Base-by-base conservation (phyloP, 179 eudicot species). In the Silene vulgaris region DNA sequence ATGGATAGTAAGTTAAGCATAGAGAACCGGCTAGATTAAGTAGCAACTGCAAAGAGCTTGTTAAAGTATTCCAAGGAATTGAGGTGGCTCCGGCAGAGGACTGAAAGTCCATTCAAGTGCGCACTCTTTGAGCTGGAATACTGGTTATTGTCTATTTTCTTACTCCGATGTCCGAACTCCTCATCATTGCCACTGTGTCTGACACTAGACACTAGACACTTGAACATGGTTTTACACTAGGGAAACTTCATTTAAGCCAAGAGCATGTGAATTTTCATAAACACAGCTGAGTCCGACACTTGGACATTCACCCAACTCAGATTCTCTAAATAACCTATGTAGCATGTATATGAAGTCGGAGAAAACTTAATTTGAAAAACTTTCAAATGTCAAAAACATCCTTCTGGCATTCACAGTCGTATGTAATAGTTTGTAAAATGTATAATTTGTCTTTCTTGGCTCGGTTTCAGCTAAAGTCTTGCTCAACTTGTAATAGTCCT, bases 321-420 rank as follows among this genome's bases (percentile, higher is more conserved):
- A 52, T 52, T 13, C 59, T 52, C 59, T 52, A 16, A 52, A 52
- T 52, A 50, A 4, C 13, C n/a, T 50, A 14, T 2, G 57, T 50
- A 50, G 14, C 3, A 9, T 13, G n/a, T 50, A 14, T 50, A 52
- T 23, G 28, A 62, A 23, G 30, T 62, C 4, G 65, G 14, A 62
- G 32, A 62, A 30, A 62, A 9, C 11, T 1, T 20, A 23, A 62
- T 23, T 19, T 62, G 28, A 19, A 19, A 9, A 21, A 19, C 4
- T 21, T 62, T 62, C 14, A 62, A 62, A 62, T 62, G 65, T 62
- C 30, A 21, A 62, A 61, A 21, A 62, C 30, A 62, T 62, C 32
- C 65, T 21, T 62, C 29, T 23, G 30, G 23, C 26, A 62, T 23
- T 17, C 28, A 8, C 26, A 23, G 21, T 8, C 65, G 7, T 62